These are phyloP conservation scores for Mortierella sp. DNA, from an alignment of 371 early-diverging fungal genomes.

Conservation along the genomic window DNA sequence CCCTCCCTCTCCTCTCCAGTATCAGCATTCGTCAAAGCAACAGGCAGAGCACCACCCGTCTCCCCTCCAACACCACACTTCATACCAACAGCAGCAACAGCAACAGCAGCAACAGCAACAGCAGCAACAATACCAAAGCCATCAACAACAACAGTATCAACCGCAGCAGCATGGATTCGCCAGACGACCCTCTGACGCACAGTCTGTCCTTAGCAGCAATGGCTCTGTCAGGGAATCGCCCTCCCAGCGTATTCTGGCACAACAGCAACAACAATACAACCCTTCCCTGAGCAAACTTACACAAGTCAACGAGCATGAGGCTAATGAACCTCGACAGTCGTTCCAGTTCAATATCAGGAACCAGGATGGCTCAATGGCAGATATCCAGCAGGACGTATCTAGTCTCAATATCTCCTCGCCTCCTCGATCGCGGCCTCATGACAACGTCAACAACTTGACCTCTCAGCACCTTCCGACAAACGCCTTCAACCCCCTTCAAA, in stretches of 20 bases:
- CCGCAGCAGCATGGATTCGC: conserved; percentile 26
- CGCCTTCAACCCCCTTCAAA: conserved; percentile 3
- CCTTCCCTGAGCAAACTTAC: conserved; percentile 39
- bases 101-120: conserved; percentile 16
- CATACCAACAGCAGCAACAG: conserved; percentile 5
- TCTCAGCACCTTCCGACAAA: conserved; percentile 18
- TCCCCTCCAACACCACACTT: background rate
- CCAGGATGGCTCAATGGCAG: conserved; percentile 19
- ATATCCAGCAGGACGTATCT: conserved; percentile 45
- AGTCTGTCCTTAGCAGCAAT: conserved; percentile 23
- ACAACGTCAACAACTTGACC: conserved; percentile 1
- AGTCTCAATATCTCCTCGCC: conserved; percentile 47
- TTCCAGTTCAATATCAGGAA: conserved; percentile 35
- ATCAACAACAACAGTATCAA: conserved; percentile 21
- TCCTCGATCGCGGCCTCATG: conserved; percentile 29
- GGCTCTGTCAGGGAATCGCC: conserved; percentile 37
- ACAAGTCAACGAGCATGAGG: conserved; percentile 40
- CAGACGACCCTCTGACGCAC: conserved; percentile 39
- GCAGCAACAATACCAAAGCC: conserved; percentile 16
- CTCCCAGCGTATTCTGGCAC: conserved; percentile 30
- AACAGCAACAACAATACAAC: conserved; percentile 25
- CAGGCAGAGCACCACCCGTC: conserved; percentile 33
- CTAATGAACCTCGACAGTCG: conserved; percentile 30
- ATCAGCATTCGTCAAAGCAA: conserved; percentile 23
- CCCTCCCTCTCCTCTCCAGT: conserved; percentile 24